Evolutionary conservation across 352 stramenopile genomes (phyloP), one percentile per base, ranked within the genome.

Genomic region (Globisporangium cylindrosporum): DNA sequence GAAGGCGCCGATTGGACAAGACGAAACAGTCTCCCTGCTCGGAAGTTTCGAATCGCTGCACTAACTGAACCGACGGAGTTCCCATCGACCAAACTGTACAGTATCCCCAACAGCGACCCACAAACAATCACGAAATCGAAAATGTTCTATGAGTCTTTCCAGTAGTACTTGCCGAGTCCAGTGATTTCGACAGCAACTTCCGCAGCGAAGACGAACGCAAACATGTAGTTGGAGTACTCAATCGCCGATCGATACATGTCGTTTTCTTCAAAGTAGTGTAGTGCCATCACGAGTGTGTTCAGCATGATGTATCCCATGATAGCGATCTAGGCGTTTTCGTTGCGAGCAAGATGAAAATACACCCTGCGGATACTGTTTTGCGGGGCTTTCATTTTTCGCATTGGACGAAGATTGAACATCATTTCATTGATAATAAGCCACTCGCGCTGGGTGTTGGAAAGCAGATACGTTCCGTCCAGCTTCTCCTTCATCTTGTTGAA

Each of bases 231-330:
- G 1, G 89, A 65, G 29, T 77, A 69, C 29, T 88, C 82, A 24
- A 98, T 80, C 7, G 81, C 64, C 1, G 53, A 72, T 7, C 73
- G 69, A 41, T 94, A 95, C 2, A 81, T 46, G 46, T 89, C 71
- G 56, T 80, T 78, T 79, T 98, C 84, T 1, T 90, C 90, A 71
- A 96, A 98, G 54, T 90, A 92, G 36, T 88, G 73, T 38, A 94
- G 75, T 8, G 86, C 85, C 85, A 98, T 94, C 27, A 84, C 77
- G 12, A 93, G 46, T 8, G 82, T 96, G 73, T 98, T 98, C n/a
- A 94, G 46, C 22, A 97, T 53, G 57, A 98, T 97, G 64, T 89
- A 95, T 1, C 69, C 71, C 66, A 94, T 85, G 34, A 98, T 91
- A 4, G 74, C 69, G 34, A 82, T 60, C 36, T 98, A 91, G 56